These are phyloP conservation scores for Sphaerulina vaccinii DNA, from an alignment of 2,329 filamentous ascomycete genomes.

Conservation along the genomic window DNA sequence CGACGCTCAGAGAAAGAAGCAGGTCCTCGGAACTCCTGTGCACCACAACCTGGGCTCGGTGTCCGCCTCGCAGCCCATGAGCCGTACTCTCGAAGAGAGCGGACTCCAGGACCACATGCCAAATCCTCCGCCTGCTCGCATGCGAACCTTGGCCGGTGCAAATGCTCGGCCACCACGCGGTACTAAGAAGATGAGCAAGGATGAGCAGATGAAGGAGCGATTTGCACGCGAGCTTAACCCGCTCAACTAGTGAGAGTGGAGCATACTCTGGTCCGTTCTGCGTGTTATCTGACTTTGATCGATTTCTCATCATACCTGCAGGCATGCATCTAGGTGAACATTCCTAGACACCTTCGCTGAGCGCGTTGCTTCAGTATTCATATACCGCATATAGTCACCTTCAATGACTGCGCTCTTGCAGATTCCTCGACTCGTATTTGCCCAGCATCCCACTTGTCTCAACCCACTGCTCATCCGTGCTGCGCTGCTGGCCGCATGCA, in stretches of 20 bases:
- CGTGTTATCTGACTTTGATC: background rate
- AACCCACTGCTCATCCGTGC: background rate
- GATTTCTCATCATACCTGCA: background rate
- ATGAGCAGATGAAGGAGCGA: conserved; percentile 25
- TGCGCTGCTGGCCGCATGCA: background rate
- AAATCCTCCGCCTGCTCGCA: conserved; percentile 5
- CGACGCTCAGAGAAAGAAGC: conserved; percentile 27
- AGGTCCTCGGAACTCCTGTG: background rate
- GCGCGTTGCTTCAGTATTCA: background rate
- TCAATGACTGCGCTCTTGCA: background rate
- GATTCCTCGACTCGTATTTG: background rate
- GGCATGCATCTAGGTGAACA: background rate
- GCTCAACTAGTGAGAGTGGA: conserved; percentile 12
- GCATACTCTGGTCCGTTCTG: background rate
- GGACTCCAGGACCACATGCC: background rate
- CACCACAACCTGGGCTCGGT: background rate
- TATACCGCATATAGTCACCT: background rate
- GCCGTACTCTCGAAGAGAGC: background rate
- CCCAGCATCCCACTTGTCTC: background rate
- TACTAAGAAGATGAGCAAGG: conserved; percentile 24
- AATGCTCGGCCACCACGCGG: conserved; percentile 13
- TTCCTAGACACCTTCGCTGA: background rate
- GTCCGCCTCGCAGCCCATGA: background rate
- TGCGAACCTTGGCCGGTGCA: conserved; percentile 20
- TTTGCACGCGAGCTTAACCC: conserved; percentile 33